Percentiles rank a stretch among this genome's conserved stretches.
These are phyloP conservation scores for Fusarium nanum DNA, from an alignment of 2,329 filamentous ascomycete genomes.

Conservation along the genomic window DNA sequence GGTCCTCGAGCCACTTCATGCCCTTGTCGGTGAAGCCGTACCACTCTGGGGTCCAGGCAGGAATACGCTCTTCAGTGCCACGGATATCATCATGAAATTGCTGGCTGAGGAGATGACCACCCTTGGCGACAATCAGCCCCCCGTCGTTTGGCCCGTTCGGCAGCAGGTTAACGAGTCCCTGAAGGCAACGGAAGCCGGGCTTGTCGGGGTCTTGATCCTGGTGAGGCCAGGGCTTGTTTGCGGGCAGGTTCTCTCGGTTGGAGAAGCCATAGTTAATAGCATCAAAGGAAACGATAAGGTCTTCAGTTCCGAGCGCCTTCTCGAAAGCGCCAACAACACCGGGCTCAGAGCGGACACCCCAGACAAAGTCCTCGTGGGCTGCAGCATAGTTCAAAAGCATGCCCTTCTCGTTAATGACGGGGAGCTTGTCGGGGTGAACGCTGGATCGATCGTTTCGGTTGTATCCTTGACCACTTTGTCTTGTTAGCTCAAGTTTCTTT, in stretches of 20 bases:
- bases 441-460: constrained; percentile 34
- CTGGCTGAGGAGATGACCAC: constrained; percentile 40
- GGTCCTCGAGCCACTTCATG: constrained; percentile 53
- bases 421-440: constrained; percentile 41
- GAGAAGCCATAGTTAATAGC: constrained; percentile 55
- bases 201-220: constrained; percentile 41
- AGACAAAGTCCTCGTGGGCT: constrained; percentile 61
- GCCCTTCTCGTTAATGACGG: constrained; percentile 56
- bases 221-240: constrained; percentile 41
- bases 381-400: constrained; percentile 60
- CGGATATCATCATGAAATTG: constrained; percentile 52
- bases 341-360: constrained; percentile 59
- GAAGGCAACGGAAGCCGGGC: constrained; percentile 61
- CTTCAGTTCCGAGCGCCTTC: constrained; percentile 57
- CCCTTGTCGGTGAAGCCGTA: constrained; percentile 52
- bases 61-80: constrained; percentile 50
- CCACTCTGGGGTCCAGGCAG: constrained; percentile 52
- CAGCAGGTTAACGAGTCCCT: constrained; percentile 61
- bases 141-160: constrained; percentile 52
- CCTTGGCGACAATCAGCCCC: constrained; percentile 49
- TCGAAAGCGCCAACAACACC: constrained; percentile 60
- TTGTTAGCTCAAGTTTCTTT: background rate
- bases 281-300: constrained; percentile 62
- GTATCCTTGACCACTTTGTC: constrained; percentile 29
- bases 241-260: constrained; percentile 50